Percentiles rank a stretch among this genome's conserved stretches.
Evolutionary conservation across 208 protist species (phyloP).

Genomic region (Wallacemonas collosoma): DNA sequence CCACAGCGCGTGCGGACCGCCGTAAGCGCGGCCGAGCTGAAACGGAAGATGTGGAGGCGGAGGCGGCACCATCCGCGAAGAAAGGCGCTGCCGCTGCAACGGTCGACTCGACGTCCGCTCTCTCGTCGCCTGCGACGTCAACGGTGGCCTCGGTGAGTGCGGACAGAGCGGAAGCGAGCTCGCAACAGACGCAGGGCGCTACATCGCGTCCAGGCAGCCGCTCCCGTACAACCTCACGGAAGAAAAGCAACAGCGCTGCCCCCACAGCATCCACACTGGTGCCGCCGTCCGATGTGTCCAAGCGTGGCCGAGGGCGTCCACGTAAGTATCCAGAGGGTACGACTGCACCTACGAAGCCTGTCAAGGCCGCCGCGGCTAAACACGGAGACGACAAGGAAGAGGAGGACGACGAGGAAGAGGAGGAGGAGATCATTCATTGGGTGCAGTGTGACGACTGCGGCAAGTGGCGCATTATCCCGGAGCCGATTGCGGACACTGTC

Average conservation of each 20-base stretch:
- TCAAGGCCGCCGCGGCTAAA: neutral
- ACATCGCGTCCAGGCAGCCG: no score
- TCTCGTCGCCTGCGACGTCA: no score
- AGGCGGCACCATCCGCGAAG: no score
- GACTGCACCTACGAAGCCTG: neutral
- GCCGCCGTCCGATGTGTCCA: conserved; percentile 3
- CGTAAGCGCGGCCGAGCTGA: no score
- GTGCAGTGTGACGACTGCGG: conserved; percentile 80
- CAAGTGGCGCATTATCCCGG: conserved; percentile 84
- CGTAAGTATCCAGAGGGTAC: neutral
- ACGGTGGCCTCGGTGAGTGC: no score
- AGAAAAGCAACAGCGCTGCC: neutral
- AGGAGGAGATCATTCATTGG: conserved; percentile 71
- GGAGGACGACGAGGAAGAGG: conserved; percentile 5
- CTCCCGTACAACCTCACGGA: no score
- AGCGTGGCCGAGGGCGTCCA: neutral
- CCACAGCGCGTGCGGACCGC: no score
- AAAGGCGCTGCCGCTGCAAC: no score
- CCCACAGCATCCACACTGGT: neutral
- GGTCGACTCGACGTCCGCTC: no score
- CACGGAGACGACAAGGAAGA: neutral
- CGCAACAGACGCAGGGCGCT: no score
- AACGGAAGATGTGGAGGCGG: no score
- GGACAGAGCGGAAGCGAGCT: no score
- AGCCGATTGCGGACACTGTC: conserved; percentile 32